Base-by-base conservation (phyloP, 805 yeast genomes). In the Cyberlindnera meyerae region DNA sequence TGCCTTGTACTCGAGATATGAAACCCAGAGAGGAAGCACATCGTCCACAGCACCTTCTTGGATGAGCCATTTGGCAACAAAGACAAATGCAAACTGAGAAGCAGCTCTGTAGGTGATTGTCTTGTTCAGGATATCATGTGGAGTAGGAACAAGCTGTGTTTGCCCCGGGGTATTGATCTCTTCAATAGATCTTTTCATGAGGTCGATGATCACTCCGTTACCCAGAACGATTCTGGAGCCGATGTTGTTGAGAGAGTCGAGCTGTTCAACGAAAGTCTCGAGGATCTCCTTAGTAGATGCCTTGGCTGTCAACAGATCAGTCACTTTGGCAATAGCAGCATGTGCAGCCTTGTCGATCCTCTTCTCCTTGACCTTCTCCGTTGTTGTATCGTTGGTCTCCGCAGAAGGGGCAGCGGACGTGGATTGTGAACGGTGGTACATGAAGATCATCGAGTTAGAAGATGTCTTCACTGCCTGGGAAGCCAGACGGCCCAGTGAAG, bases 1-100 rank as follows among this genome's bases (percentile, higher is more conserved):
- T 8, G 39, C 36, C 11, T 31, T 31, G 31, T 47, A 48, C 37
- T 54, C 56, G 11, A 48, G 33, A 29, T 25, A 52, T 1, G 48
- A 39, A 4, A 52, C 55, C 55, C 57, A 51, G 13, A 50, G 29
- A 3, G 42, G 36, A 18, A 54, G 33, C 4, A 46, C 45, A 22
- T 41, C 51, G 11, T 30, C 21, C 11, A 22, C 18, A 1, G 40
- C 36, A 8, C 49, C 51, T 7, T 44, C 37, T 22, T 34, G 39
- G 25, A 51, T 34, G 28, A 40, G 28, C 24, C 42, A 33, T 7
- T 16, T 13, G 11, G 46, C 48, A 16, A 51, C 45, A 8, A 16
- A 18, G 11, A 37, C 32, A 27, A 48, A 52, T 0, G 39, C 34
- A 2, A 27, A 14, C 17, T 34, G 36, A 7, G 51, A 49, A 25